Base-by-base conservation (phyloP, 164 flowering plant species). In the Sedum album region DNA sequence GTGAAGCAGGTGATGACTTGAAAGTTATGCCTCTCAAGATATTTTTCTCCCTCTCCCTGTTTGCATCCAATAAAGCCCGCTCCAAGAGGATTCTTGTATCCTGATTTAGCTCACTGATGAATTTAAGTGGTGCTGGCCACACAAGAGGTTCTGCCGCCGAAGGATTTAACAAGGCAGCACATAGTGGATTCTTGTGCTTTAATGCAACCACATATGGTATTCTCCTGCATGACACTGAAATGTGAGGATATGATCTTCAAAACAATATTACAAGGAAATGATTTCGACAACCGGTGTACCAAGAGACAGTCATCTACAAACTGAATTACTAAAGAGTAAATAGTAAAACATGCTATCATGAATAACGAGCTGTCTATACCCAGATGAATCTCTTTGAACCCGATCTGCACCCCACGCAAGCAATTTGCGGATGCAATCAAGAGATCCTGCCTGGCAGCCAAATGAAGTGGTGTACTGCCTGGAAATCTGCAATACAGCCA, bases 61-160 rank as follows among this genome's bases (percentile, higher is more conserved):
- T 93, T 7, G 96, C 97, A 53, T 93, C 93, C 95, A 86, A 86
- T 41, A 93, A 76, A 51, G 98, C 96, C 41, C 71, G 79, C 73
- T 93, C 98, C 66, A 93, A 70, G 7, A 93, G 78, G 69, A 72
- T 71, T 72, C 91, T 93, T 26, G 97, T 96, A 60, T 91, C 98
- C 23, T 82, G 84, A 68, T 85, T 86, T 66, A 93, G 97, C 77
- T 93, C 93, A 67, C 87, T 84, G 63, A 93, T 88, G 79, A 93
- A 88, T 76, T 93, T 93, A 72, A 93, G 75, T 23, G 97, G 93
- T 30, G 97, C 83, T 11, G 98, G 98, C 97, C 98, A 93, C 42
- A 89, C 90, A 49, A 93, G 84, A 73, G 97, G 98, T 80, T 89
- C 97, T 3, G 97, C 93, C 5, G 98, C 83, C 10, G 89, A 61